These are phyloP conservation scores for Boletus subcaerulescens DNA, from an alignment of 768 basidiomycete genomes.

Conservation along the genomic window DNA sequence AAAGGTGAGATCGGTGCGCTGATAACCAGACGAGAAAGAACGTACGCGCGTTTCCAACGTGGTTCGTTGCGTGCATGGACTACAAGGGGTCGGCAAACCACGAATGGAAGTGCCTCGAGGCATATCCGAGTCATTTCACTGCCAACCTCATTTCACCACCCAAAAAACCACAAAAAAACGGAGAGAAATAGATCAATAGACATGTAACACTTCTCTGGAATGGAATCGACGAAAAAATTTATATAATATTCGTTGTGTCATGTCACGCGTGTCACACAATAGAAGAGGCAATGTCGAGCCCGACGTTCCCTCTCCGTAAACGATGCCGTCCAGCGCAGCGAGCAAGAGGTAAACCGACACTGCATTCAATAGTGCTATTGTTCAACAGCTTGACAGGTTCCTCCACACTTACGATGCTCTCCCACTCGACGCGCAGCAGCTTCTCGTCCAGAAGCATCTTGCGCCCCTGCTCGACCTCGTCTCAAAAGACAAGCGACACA, in stretches of 20 bases:
- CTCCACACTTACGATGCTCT: slow-evolving; percentile 45
- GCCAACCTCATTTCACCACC: no score
- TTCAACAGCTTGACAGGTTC: slow-evolving; percentile 36
- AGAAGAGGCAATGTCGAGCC: no score
- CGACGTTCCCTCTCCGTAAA: no score
- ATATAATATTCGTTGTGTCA: no score
- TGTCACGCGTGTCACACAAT: no score
- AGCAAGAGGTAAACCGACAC: slow-evolving; percentile 12
- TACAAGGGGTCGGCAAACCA: slow-evolving; percentile 32
- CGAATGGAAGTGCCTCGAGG: slow-evolving; percentile 53
- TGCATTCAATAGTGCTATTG: not conserved
- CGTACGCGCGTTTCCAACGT: slow-evolving; percentile 68
- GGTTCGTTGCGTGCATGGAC: slow-evolving; percentile 37
- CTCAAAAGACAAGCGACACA: slow-evolving; percentile 36
- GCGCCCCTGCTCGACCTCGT: slow-evolving; percentile 45
- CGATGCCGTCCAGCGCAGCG: slow-evolving; percentile 13
- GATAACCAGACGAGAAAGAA: slow-evolving; percentile 23
- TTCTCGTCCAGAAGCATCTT: slow-evolving; percentile 49
- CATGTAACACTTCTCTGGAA: no score
- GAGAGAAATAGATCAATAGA: no score
- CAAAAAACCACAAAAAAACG: no score
- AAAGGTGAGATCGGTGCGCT: slow-evolving; percentile 33
- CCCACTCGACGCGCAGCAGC: slow-evolving; percentile 51
- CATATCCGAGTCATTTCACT: not conserved
- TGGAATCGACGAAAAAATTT: no score